Percentiles rank a stretch among this genome's conserved stretches.
These are phyloP conservation scores for Tylopilus cervinicoccineus DNA, from an alignment of 768 basidiomycete species.

Conservation along the genomic window DNA sequence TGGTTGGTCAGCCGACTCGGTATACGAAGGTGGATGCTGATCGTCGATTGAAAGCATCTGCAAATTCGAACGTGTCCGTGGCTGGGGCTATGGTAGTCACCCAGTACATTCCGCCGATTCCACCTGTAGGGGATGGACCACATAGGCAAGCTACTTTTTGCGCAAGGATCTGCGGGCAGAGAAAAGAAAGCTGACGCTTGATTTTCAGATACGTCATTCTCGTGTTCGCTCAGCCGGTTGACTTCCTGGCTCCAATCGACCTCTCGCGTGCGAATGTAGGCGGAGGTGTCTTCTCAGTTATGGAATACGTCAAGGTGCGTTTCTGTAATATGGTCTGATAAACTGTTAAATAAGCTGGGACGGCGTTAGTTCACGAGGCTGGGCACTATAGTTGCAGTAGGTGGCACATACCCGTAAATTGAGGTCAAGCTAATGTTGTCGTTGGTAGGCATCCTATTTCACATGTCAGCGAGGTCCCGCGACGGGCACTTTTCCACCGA, in stretches of 20 bases:
- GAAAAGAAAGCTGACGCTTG: background rate
- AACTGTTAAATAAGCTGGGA: background rate
- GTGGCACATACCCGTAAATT: constrained; percentile 14
- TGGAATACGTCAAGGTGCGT: constrained; percentile 52
- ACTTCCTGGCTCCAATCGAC: constrained; percentile 58
- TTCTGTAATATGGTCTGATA: background rate
- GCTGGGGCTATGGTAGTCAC: constrained; percentile 50
- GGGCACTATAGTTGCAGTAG: constrained; percentile 57
- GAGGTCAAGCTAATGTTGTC: constrained; percentile 3
- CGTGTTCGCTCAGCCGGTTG: constrained; percentile 58
- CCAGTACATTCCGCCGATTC: constrained; percentile 67
- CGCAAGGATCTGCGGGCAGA: background rate
- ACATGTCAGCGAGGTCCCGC: constrained; percentile 66
- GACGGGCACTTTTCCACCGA: constrained; percentile 48
- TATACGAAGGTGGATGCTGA: background rate
- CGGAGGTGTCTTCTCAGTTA: constrained; percentile 54
- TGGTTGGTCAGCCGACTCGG: constrained; percentile 30
- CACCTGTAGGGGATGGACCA: constrained; percentile 63
- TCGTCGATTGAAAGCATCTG: background rate
- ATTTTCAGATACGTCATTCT: constrained; percentile 59
- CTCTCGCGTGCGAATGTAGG: constrained; percentile 47
- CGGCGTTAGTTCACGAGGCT: constrained; percentile 45
- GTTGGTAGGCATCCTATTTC: constrained; percentile 60
- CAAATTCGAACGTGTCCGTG: constrained; percentile 40
- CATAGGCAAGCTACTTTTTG: constrained; percentile 51